Percentiles rank a stretch among this genome's conserved stretches.
Evolutionary conservation across 306 rosid species (phyloP).

Genomic region (Cucurbita moschata): DNA sequence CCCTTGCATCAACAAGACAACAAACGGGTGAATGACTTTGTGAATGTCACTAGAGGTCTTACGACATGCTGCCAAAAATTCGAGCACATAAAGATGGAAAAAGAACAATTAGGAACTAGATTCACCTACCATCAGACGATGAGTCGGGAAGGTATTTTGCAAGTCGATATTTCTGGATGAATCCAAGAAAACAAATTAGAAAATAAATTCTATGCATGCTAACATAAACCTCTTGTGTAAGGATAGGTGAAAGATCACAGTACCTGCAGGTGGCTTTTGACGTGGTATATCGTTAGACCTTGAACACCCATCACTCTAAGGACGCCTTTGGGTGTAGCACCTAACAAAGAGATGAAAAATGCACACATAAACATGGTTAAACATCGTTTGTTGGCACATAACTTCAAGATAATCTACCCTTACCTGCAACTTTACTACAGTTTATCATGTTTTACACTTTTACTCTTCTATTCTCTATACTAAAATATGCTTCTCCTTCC

Average conservation of each 20-base stretch:
- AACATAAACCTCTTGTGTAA: neutral
- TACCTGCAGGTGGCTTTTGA: constrained; percentile 97
- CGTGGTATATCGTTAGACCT: constrained; percentile 92
- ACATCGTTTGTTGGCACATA: neutral
- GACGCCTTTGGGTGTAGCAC: constrained; percentile 98
- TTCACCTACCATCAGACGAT: constrained; percentile 68
- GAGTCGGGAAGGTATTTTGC: constrained; percentile 88
- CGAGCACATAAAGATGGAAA: constrained; percentile 3
- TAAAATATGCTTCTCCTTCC: neutral
- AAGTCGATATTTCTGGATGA: constrained; percentile 82
- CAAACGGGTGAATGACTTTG: constrained; percentile 15
- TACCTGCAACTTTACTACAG: neutral
- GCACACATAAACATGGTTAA: neutral
- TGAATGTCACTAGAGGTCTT: neutral
- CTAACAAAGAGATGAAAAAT: constrained; percentile 23
- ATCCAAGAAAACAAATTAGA: constrained; percentile 13
- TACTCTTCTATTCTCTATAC: too few relatives aligned
- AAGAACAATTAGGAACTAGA: constrained; percentile 9
- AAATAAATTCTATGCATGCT: neutral
- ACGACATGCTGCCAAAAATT: neutral
- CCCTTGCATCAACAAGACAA: constrained; percentile 44
- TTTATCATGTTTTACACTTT: neutral
- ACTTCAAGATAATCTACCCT: neutral
- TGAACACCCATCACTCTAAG: constrained; percentile 97
- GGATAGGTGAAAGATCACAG: neutral